A percentile compares a stretch with the other conserved stretches of the same genome.
phyloP scores from a whole-genome alignment of 345 rosid species.

The Lepidium aucheri region DNA sequence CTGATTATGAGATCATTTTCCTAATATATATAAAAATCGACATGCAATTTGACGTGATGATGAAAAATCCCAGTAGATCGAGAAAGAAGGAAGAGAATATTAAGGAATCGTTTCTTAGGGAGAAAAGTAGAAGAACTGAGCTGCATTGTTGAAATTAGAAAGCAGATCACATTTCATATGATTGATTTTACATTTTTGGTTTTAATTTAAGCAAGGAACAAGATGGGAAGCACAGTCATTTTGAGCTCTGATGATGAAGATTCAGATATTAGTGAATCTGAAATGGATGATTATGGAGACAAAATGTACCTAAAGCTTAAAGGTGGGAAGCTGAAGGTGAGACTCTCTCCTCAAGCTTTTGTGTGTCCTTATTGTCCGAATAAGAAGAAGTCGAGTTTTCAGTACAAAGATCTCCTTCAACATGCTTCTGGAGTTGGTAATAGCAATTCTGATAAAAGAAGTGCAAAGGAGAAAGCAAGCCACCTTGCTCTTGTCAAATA shows the following conservation, averaged over 20 bases:
- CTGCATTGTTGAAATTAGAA: constrained; percentile 7
- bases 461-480: constrained; percentile 62
- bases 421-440: constrained; percentile 96
- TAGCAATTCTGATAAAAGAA: constrained; percentile 67
- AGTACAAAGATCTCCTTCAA: constrained; percentile 67
- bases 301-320: constrained; percentile 50
- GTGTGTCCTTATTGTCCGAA: constrained; percentile 80
- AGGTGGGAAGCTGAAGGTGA: constrained; percentile 52
- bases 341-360: constrained; percentile 51
- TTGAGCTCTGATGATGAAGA: constrained; percentile 41
- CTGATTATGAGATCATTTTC: not conserved
- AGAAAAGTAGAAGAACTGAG: not conserved
- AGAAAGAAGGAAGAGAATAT: not conserved
- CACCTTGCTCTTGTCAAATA: constrained; percentile 77
- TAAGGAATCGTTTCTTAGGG: not conserved
- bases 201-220: not conserved
- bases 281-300: constrained; percentile 50
- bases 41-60: constrained; percentile 14
- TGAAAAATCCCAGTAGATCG: not conserved
- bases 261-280: constrained; percentile 24
- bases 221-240: constrained; percentile 30
- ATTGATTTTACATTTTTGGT: not conserved
- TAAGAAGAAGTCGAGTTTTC: constrained; percentile 66
- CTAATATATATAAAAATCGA: not conserved
- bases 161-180: not conserved